Evolutionary conservation across 2,329 filamentous ascomycete genomes (phyloP), one percentile per base, ranked within the genome.

Genomic region (Zasmidium citrigriseum): DNA sequence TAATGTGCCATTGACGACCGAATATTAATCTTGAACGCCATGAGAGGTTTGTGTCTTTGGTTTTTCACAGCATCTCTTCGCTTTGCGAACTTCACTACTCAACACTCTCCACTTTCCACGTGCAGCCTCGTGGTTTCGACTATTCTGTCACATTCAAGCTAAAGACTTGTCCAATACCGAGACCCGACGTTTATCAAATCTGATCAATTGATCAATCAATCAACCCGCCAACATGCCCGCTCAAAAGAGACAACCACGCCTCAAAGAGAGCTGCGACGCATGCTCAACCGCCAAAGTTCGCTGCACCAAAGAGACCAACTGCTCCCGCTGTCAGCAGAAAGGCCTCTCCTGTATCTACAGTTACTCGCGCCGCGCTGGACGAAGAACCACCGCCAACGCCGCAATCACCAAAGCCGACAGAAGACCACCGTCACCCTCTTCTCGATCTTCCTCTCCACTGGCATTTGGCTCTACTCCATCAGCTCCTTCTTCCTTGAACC

Each of bases 351-450:
- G 66, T 52, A 52, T 57, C 34, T 68, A 68, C 58, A 64, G 61
- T 57, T 63, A 58, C 25, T 67, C 64, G 4, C 54, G 65, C 11
- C 61, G 66, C 54, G 65, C 63, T 27, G 66, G 66, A 20, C 58
- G 63, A 38, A 59, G 61, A 23, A 62, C 57, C 12, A 59, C 52
- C 18, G 54, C 47, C 46, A 55, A 45, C 44, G 55, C 18, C 12
- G 25, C n/a, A n/a, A n/a, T 20, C 16, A 55, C 16, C n/a, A 25
- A 16, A 41, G 18, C 44, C 20, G 20, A 41, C 34, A 11, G 34
- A 41, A 41, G 34, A 41, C 34, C 34, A 41, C 5, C 34, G 12
- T 41, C 34, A 41, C 34, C 34, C 14, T 41, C 34, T n/a, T 41
- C 34, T 4, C 14, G 34, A n/a, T 7, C 29, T 10, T 52, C 50